Evolutionary conservation across 192 early-diverging fungal genomes (phyloP), one percentile per base, ranked within the genome.

Genomic region (Backusella liffmaniae): DNA sequence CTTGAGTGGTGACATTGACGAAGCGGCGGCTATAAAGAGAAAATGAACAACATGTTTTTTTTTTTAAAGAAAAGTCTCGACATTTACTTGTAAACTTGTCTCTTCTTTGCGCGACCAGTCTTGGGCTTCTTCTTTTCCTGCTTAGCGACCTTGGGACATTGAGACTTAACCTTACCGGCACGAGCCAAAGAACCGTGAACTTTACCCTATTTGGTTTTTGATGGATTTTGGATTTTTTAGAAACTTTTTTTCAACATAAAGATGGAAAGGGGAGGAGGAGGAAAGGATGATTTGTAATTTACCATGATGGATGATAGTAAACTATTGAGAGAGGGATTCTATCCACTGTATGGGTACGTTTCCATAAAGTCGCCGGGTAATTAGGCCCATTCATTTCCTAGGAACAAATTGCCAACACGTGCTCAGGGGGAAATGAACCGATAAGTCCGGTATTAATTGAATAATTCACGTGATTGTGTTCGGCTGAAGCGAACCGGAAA

Each of bases 161-260:
- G 97, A 78, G 92, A 93, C 96, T 99, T 99, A 87, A 99, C 98
- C 90, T 99, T 99, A 93, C 98, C 98, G 90, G 98, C 98, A 98
- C 98, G 97, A 90, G 98, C 95, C 85, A 99, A 93, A 81, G 96
- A 97, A 90, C 97, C 97, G 93, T 99, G 97, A 85, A 99, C 97
- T 94, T 99, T 99, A 93, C 96, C 97, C 97, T 97, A 87, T 79
- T 46, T 66, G 30, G 66, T 70, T 6, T 34, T 49, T n/a, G 15
- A n/a, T 49, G 42, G 42, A 7, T 59, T 59, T 59, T 59, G 15
- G n/a, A 7, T 62, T 62, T 62, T 62, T 62, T 62, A 32, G 32
- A 32, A 32, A 32, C 32, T 29, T 62, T 8, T 10, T 59, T 62
- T 62, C 10, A 62, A 26, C 23, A 62, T 62, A 29, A 29, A 59